phyloP scores from a whole-genome alignment of 768 basidiomycete species.

The Hygrophorus pudorinus region DNA sequence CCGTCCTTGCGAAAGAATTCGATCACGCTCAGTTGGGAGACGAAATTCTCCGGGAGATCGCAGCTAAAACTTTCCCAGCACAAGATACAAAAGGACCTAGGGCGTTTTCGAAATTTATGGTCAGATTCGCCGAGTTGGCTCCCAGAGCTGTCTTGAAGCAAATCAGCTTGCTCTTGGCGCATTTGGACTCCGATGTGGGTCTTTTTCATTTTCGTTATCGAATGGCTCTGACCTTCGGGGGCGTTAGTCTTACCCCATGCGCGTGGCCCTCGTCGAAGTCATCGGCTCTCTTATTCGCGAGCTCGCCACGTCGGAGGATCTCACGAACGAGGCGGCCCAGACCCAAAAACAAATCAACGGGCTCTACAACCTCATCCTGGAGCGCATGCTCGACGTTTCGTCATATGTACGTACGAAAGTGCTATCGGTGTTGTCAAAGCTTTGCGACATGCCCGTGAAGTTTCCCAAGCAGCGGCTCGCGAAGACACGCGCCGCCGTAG shows the following conservation, averaged over 20 bases:
- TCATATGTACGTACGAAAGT: slow-evolving; percentile 91
- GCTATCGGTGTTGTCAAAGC: slow-evolving; percentile 59
- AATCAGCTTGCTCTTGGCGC: slow-evolving; percentile 71
- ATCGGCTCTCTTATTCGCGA: slow-evolving; percentile 80
- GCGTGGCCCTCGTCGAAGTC: slow-evolving; percentile 87
- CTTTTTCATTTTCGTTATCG: background rate
- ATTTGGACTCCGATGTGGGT: slow-evolving; percentile 85
- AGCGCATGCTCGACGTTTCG: slow-evolving; percentile 80
- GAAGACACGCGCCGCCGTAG: slow-evolving; percentile 68
- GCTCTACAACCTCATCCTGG: slow-evolving; percentile 76
- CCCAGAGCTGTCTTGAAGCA: slow-evolving; percentile 84
- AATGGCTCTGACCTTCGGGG: slow-evolving; percentile 1
- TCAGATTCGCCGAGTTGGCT: slow-evolving; percentile 67
- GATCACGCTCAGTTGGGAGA: slow-evolving; percentile 86
- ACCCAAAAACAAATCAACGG: slow-evolving; percentile 65
- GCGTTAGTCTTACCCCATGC: slow-evolving; percentile 85
- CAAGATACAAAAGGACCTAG: slow-evolving; percentile 85
- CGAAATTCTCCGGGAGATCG: slow-evolving; percentile 84
- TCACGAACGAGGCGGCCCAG: slow-evolving; percentile 37
- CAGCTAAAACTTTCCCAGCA: slow-evolving; percentile 62
- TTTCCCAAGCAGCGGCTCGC: slow-evolving; percentile 80
- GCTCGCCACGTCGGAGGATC: slow-evolving; percentile 47
- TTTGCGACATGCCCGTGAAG: slow-evolving; percentile 67
- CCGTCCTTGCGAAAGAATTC: slow-evolving; percentile 71
- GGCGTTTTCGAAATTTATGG: slow-evolving; percentile 76